Evolutionary conservation across 495 filamentous ascomycete species (phyloP).

Genomic region (Annulohypoxylon maeteangense): DNA sequence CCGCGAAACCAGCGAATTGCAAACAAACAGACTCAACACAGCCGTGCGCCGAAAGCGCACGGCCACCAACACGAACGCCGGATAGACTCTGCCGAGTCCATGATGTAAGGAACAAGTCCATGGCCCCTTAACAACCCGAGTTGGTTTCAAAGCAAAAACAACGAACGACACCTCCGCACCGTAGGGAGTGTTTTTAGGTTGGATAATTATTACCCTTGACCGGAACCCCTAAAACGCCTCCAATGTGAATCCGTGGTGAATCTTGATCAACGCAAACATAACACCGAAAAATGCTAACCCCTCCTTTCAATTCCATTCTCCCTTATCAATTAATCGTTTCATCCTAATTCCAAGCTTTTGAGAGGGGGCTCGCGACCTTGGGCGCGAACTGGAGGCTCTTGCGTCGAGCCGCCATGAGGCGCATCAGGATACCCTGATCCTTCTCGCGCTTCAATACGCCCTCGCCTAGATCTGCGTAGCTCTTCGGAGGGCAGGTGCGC

Average conservation of each 20-base stretch:
- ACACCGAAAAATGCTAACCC: neutral
- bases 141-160: neutral
- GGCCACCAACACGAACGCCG: neutral
- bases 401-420: conserved; percentile 76
- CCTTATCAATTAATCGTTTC: no score
- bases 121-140: neutral
- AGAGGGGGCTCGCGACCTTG: conserved; percentile 79
- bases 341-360: conserved; percentile 57
- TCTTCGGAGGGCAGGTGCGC: conserved; percentile 78
- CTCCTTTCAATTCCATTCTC: neutral
- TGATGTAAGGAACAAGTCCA: neutral
- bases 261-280: neutral
- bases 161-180: neutral
- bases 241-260: neutral
- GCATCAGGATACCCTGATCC: conserved; percentile 66
- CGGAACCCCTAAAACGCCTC: neutral
- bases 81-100: neutral
- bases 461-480: conserved; percentile 52
- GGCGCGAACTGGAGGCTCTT: conserved; percentile 88
- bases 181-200: neutral
- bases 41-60: neutral
- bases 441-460: conserved; percentile 53
- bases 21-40: neutral
- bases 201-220: neutral
- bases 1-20: neutral